Evolutionary conservation across 1,139 yeast species (phyloP), one percentile per base, ranked within the genome.

Genomic region (Debaryomycetaceae sp.): DNA sequence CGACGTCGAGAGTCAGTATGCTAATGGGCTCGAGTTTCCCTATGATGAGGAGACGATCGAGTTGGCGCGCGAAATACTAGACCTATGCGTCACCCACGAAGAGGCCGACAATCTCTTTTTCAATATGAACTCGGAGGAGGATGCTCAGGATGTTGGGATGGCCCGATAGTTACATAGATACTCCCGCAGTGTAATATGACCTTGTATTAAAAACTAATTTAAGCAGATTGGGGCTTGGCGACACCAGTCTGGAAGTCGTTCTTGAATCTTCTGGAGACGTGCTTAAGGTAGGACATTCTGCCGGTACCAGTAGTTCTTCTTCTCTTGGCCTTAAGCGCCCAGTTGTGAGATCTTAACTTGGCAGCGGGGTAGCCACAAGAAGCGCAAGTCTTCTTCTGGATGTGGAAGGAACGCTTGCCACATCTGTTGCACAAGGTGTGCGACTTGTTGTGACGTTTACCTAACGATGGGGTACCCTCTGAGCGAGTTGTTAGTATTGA

Each of bases 401-500:
- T 73, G 79, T 93, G 98, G 95, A 89, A 91, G 46, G 96, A 83
- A 79, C 97, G 95, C 65, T 78, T 75, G 61, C 97, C 97, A 79
- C 99, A 91, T 83, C 97, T 88, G 81, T 83, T 86, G 81, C 99
- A 93, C 75, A 89, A 78, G 66, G 94, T 84, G 88, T 91, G 99
- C 68, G 97, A 83, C 80, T 93, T 93, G 93, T 85, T 89, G 88
- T 91, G 97, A 75, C 94, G 88, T 79, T 89, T 91, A 83, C 98
- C 97, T 80, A 86, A 83, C 71, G 96, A 86, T 78, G 97, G 95
- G 73, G 98, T 91, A 86, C 98, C 98, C 89, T 91, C 95, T 86
- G 63, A 27, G 29, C 20, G n/a, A 23, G 15, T 34, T 28, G 36
- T 32, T 29, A 33, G 36, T 34, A n/a, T n/a, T n/a, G n/a, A n/a